Conservation (phyloP, 306 rosid genomes). For the Elaeagnus macrophylla region DNA sequence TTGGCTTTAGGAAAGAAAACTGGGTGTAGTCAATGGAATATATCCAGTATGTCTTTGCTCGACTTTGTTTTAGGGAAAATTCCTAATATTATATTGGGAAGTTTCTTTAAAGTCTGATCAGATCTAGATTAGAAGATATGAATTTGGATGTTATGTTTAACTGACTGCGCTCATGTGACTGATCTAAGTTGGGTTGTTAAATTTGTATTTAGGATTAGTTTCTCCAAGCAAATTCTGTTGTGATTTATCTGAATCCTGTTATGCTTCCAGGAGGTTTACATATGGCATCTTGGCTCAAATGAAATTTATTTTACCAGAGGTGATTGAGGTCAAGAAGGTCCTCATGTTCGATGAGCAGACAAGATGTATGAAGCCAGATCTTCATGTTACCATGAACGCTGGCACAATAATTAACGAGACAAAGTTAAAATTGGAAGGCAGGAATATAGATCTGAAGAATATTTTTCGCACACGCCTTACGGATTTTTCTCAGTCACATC, state of each 20-base stretch:
- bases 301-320: conserved; percentile 65
- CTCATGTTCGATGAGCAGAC: conserved; percentile 41
- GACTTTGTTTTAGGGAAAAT: too few relatives aligned
- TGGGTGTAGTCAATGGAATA: too few relatives aligned
- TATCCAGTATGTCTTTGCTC: too few relatives aligned
- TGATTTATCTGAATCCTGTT: neutral
- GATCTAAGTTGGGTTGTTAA: too few relatives aligned
- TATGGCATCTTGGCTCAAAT: conserved; percentile 61
- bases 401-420: conserved; percentile 27
- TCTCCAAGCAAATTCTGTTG: neutral
- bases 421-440: conserved; percentile 17
- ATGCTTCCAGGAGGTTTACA: conserved; percentile 63
- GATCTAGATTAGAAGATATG: too few relatives aligned
- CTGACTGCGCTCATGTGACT: too few relatives aligned
- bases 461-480: conserved; percentile 34
- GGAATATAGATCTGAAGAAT: conserved; percentile 31
- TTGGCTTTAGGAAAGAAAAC: neutral
- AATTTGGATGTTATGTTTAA: too few relatives aligned
- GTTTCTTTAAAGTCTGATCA: too few relatives aligned
- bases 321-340: conserved; percentile 40
- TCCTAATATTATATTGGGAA: too few relatives aligned
- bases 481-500: conserved; percentile 45
- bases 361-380: conserved; percentile 66
- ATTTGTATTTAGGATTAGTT: too few relatives aligned
- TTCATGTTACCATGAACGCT: conserved; percentile 39